Base-by-base conservation (phyloP, 495 filamentous ascomycete genomes). In the Penicillium fimorum region DNA sequence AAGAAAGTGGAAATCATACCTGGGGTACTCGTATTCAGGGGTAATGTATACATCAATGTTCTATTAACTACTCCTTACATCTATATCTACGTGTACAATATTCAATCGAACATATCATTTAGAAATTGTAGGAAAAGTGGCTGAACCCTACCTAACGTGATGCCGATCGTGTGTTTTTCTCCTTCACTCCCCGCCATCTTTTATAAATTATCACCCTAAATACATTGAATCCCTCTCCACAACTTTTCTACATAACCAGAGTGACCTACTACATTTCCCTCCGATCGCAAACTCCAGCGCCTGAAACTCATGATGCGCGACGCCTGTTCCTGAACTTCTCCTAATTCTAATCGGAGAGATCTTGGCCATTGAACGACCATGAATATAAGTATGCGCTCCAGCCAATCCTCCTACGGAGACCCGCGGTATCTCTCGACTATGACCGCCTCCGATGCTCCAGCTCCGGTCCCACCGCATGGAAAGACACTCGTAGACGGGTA, bases 401-500 rank as follows among this genome's bases (percentile, higher is more conserved):
- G 76, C 51, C 72, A 69, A 30, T 79, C 77, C 15, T 77, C 78
- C 37, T 77, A 75, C 54, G 74, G 77, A 50, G 77, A 82, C 52
- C 69, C 76, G n/a, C 68, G 73, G 54, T 77, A 78, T 47, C 67
- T 68, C 2, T 72, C 74, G 15, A 63, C 66, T 10, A 63, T 61
- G 11, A 68, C 68, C 35, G 72, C 73, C 50, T 73, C 68, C 57
- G 73, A 73, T 51, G 65, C 70, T 25, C 71, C 72, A 27, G 63
- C 68, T 15, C 70, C 70, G 35, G 64, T 70, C 12, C 35, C 35
- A 27, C 50, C 50, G 38, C 70, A 66, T 30, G 73, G 73, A 6
- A 76, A 76, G 51, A 62, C 67, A 24, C 68, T 80, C 20, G 67
- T 79, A 22, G 72, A 81, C 32, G 77, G 78, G 44, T 82, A 81